These are phyloP conservation scores for Thecaphora thlaspeos DNA, from an alignment of 1,284 basidiomycete species.

Conservation along the genomic window DNA sequence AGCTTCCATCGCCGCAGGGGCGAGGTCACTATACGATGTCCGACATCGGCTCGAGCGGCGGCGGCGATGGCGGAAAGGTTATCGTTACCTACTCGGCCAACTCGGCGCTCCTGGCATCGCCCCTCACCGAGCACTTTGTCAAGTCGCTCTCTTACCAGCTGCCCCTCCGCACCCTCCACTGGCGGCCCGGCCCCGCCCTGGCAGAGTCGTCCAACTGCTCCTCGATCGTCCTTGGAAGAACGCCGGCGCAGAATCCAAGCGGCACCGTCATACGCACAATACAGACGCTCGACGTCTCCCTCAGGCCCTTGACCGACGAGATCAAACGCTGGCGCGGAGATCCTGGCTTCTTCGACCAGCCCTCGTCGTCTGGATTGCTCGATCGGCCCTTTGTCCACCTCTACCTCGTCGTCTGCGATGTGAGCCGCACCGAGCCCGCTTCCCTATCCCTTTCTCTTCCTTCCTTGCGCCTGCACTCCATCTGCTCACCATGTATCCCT, in stretches of 20 bases:
- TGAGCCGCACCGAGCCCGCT: no score
- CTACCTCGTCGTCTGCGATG: constrained; percentile 50
- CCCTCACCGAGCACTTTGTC: constrained; percentile 39
- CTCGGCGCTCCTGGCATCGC: constrained; percentile 33
- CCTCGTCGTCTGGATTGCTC: constrained; percentile 20
- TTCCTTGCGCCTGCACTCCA: no score
- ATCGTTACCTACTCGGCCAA: constrained; percentile 53
- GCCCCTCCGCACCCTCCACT: constrained; percentile 54
- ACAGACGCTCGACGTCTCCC: constrained; percentile 33
- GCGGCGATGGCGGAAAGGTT: constrained; percentile 16
- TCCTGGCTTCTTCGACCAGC: constrained; percentile 39
- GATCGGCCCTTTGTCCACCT: constrained; percentile 51
- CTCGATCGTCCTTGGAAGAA: constrained; percentile 12
- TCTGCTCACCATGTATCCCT: no score
- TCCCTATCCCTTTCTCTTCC: no score
- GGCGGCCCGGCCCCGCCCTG: constrained; percentile 38
- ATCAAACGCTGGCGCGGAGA: constrained; percentile 33
- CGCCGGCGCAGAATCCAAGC: neutral
- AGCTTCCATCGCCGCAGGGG: no score
- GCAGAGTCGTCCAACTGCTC: neutral
- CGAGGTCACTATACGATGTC: no score
- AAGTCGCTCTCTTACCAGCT: constrained; percentile 42
- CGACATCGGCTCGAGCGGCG: no score
- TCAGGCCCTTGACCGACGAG: constrained; percentile 37
- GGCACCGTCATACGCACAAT: constrained; percentile 42